These are phyloP conservation scores for Chalciporus sp. DNA, from an alignment of 1,284 basidiomycete genomes.

Conservation along the genomic window DNA sequence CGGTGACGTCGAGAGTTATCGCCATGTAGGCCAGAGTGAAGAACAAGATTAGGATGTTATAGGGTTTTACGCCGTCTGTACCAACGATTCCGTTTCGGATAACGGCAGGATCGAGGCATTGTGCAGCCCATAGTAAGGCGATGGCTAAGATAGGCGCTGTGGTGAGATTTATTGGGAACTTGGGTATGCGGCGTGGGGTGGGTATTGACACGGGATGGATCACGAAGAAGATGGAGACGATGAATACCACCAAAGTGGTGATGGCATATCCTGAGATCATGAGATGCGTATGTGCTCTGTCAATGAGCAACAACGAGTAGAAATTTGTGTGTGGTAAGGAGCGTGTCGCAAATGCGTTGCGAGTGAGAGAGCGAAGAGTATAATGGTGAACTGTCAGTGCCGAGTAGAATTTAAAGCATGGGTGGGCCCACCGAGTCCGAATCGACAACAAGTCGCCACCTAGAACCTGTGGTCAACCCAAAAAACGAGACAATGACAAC, in stretches of 20 bases:
- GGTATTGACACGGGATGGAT: conserved; percentile 65
- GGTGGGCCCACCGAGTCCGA: not conserved
- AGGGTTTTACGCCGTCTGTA: conserved; percentile 79
- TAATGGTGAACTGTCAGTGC: not conserved
- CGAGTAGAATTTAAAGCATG: not conserved
- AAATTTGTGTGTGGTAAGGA: not conserved
- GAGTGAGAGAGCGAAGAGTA: not conserved
- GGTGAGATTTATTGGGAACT: conserved; percentile 64
- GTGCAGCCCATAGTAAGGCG: conserved; percentile 74
- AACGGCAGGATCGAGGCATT: conserved; percentile 66
- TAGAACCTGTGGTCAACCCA: not conserved
- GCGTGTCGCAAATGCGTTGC: not conserved
- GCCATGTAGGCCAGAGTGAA: conserved; percentile 93
- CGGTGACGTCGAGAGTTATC: conserved; percentile 89
- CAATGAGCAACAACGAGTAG: not conserved
- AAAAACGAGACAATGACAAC: not conserved
- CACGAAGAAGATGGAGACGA: conserved; percentile 73
- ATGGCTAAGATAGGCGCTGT: conserved; percentile 83
- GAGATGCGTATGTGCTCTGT: not conserved
- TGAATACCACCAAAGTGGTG: conserved; percentile 71
- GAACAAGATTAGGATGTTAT: conserved; percentile 93
- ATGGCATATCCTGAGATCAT: conserved; percentile 57
- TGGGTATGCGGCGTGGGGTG: conserved; percentile 38
- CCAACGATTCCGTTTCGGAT: conserved; percentile 76
- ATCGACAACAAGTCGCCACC: not conserved